Evolutionary conservation across 805 yeast genomes (phyloP).

Genomic region (Metschnikowia similis): DNA sequence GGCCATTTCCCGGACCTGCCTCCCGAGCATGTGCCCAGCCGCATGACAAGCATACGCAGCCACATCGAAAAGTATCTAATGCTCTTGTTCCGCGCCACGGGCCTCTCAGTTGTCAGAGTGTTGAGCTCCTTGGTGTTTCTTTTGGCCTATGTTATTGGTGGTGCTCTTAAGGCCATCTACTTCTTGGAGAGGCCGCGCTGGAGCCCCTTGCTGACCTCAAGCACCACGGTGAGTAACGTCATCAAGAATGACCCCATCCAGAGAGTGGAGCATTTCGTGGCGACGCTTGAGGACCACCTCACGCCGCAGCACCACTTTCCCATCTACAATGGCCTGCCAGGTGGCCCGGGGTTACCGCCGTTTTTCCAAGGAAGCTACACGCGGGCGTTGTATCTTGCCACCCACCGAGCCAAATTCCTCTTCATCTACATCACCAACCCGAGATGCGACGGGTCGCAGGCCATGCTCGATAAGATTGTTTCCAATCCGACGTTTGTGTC

Average conservation of each 20-base stretch:
- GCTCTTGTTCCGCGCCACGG: background rate
- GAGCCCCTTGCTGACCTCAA: conserved; percentile 5
- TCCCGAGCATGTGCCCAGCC: background rate
- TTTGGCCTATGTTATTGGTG: background rate
- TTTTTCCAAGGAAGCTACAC: conserved; percentile 77
- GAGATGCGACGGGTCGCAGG: conserved; percentile 57
- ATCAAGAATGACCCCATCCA: conserved; percentile 46
- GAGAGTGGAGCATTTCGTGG: conserved; percentile 48
- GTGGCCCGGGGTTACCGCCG: conserved; percentile 26
- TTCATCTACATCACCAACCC: conserved; percentile 70
- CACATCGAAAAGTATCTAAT: background rate
- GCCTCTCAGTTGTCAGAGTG: background rate
- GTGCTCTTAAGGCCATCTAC: conserved; percentile 5
- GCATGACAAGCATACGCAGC: background rate
- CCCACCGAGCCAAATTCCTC: conserved; percentile 66
- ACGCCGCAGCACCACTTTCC: conserved; percentile 20
- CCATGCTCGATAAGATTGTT: conserved; percentile 52
- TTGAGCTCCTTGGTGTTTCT: background rate
- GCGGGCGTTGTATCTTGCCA: conserved; percentile 68
- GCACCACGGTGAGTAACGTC: conserved; percentile 13
- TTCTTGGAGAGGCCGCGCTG: conserved; percentile 7
- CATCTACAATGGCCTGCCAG: conserved; percentile 5
- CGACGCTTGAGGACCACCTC: conserved; percentile 47
- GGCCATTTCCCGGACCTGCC: background rate
- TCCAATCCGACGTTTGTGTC: conserved; percentile 47